These are phyloP conservation scores for Datisca glomerata DNA, from an alignment of 306 rosid species.

Conservation along the genomic window DNA sequence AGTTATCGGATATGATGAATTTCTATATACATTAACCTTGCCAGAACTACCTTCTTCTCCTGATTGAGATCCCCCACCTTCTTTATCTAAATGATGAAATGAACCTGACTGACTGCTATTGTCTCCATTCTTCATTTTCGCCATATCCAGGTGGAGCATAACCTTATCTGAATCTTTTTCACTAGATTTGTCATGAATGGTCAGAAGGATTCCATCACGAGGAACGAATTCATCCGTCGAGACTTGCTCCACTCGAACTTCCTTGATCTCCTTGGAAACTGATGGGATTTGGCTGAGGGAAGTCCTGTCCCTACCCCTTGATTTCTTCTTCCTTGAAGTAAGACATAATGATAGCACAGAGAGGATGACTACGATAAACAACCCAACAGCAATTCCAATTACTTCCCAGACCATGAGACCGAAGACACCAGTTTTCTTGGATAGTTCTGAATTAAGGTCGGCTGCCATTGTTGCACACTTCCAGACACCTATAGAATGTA, in stretches of 20 bases:
- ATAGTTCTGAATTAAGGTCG: slow-evolving; percentile 46
- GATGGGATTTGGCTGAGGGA: slow-evolving; percentile 61
- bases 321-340: slow-evolving; percentile 57
- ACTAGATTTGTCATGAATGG: slow-evolving; percentile 74
- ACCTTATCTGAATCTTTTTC: slow-evolving; percentile 75
- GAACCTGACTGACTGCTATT: slow-evolving; percentile 58
- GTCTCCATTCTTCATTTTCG: slow-evolving; percentile 51
- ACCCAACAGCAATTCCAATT: slow-evolving; percentile 63
- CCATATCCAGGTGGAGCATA: slow-evolving; percentile 66
- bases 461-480: slow-evolving; percentile 31
- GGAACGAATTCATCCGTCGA: slow-evolving; percentile 55
- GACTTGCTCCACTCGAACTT: slow-evolving; percentile 76
- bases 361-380: slow-evolving; percentile 55
- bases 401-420: slow-evolving; percentile 79
- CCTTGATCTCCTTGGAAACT: slow-evolving; percentile 87
- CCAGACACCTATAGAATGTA: slow-evolving; percentile 29
- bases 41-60: slow-evolving; percentile 84
- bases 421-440: slow-evolving; percentile 45
- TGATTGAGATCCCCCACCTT: slow-evolving; percentile 45
- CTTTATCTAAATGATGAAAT: slow-evolving; percentile 54
- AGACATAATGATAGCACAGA: slow-evolving; percentile 60
- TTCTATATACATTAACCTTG: slow-evolving; percentile 32
- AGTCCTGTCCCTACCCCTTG: slow-evolving; percentile 32
- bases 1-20: slow-evolving; percentile 52
- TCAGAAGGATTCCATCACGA: slow-evolving; percentile 71